These are phyloP conservation scores for Elsinoe necatrix DNA, from an alignment of 2,329 filamentous ascomycete genomes.

Conservation along the genomic window DNA sequence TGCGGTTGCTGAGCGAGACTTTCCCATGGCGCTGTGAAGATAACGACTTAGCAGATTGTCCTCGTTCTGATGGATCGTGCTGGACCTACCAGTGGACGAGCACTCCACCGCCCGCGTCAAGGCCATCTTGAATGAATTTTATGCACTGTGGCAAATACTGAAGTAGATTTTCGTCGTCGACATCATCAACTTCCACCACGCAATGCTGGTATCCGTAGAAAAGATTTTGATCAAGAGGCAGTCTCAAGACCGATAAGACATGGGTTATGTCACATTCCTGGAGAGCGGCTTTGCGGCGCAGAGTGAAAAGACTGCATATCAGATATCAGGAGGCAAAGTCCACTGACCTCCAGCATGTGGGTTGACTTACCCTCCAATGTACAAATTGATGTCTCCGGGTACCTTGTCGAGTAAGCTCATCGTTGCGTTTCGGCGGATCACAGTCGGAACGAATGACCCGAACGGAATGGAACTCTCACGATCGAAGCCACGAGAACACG, in stretches of 20 bases:
- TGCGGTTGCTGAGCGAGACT: conserved; percentile 81
- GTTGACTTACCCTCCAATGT: conserved; percentile 63
- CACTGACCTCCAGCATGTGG: background rate
- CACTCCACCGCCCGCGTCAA: conserved; percentile 54
- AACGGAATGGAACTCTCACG: background rate
- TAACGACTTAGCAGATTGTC: conserved; percentile 13
- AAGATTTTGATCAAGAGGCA: conserved; percentile 48
- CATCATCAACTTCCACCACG: conserved; percentile 79
- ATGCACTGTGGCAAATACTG: conserved; percentile 71
- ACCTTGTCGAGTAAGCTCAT: conserved; percentile 59
- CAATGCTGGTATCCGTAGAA: conserved; percentile 62
- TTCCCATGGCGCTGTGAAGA: conserved; percentile 77
- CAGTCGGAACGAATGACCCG: background rate
- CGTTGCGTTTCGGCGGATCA: background rate
- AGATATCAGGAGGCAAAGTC: background rate
- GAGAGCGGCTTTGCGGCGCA: conserved; percentile 64
- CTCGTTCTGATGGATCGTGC: background rate
- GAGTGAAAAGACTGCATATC: conserved; percentile 60
- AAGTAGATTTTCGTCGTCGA: conserved; percentile 79
- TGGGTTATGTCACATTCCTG: conserved; percentile 73
- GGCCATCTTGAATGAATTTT: conserved; percentile 70
- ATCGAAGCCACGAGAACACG: background rate
- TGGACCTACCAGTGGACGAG: conserved; percentile 61
- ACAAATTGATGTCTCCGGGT: conserved; percentile 61
- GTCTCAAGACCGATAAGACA: conserved; percentile 71